phyloP scores from a whole-genome alignment of 2,329 filamentous ascomycete species.

The Rhinocladiella mackenziei region DNA sequence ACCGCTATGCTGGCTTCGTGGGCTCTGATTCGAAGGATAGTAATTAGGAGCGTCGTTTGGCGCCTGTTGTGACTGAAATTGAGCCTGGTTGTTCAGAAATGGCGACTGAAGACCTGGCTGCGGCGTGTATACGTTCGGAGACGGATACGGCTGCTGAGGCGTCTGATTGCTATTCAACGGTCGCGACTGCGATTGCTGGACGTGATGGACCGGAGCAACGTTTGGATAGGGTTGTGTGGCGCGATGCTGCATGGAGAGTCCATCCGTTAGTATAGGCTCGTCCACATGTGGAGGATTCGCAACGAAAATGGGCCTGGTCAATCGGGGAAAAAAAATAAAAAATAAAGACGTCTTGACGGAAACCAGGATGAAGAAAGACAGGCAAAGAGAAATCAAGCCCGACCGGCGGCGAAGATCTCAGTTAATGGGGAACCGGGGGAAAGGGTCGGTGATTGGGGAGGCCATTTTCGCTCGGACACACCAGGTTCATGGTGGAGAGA shows the following conservation, averaged over 20 bases:
- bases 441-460: conserved; percentile 12
- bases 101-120: conserved; percentile 45
- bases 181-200: conserved; percentile 33
- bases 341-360: conserved; percentile 2
- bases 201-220: conserved; percentile 26
- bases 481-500: conserved; percentile 11
- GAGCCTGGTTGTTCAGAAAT: conserved; percentile 55
- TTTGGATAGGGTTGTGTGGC: conserved; percentile 27
- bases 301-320: conserved; percentile 2
- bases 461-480: conserved; percentile 14
- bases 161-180: conserved; percentile 22
- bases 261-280: conserved; percentile 20
- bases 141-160: conserved; percentile 25
- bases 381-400: conserved; percentile 15
- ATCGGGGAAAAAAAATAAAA: conserved; percentile 1
- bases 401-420: conserved; percentile 9
- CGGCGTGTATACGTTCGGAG: conserved; percentile 23
- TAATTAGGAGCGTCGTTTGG: conserved; percentile 64
- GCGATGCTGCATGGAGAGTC: conserved; percentile 29
- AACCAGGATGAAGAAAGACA: conserved; percentile 17
- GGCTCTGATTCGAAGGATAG: conserved; percentile 74
- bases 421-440: conserved; percentile 6
- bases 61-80: conserved; percentile 40
- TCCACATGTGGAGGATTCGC: conserved; percentile 2
- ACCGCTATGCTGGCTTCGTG: conserved; percentile 77